These are phyloP conservation scores for Pulveroboletus frians DNA, from an alignment of 768 basidiomycete genomes.

Conservation along the genomic window DNA sequence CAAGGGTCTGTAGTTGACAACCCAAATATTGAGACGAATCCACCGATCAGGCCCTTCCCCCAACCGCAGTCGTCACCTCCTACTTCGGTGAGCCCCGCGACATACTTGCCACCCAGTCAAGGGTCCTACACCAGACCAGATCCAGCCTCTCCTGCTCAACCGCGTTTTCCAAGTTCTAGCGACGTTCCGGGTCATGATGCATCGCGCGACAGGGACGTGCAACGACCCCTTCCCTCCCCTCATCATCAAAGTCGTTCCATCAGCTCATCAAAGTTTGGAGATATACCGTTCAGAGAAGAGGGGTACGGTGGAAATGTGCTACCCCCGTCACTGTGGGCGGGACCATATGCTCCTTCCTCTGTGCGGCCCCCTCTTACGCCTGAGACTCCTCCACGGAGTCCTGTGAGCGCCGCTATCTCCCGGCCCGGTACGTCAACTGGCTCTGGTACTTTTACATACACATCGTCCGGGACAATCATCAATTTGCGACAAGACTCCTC, in stretches of 20 bases:
- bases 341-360: slow-evolving; percentile 20
- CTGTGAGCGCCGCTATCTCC: slow-evolving; percentile 49
- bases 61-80: slow-evolving; percentile 25
- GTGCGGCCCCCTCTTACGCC: slow-evolving; percentile 32
- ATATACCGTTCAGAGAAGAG: slow-evolving; percentile 28
- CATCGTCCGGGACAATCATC: slow-evolving; percentile 27
- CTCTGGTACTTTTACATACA: slow-evolving; percentile 21
- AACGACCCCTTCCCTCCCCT: slow-evolving; percentile 22
- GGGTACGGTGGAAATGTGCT: slow-evolving; percentile 21
- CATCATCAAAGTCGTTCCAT: slow-evolving; percentile 27
- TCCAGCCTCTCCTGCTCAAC: slow-evolving; percentile 44
- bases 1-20: slow-evolving; percentile 19
- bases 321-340: slow-evolving; percentile 26
- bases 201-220: slow-evolving; percentile 27
- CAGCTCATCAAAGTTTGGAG: slow-evolving; percentile 30
- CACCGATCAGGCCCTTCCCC: slow-evolving; percentile 17
- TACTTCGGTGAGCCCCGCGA: slow-evolving; percentile 13
- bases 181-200: slow-evolving; percentile 17
- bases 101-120: slow-evolving; percentile 41
- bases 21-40: slow-evolving; percentile 14
- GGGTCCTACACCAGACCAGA: slow-evolving; percentile 62
- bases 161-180: slow-evolving; percentile 21
- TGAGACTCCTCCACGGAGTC: slow-evolving; percentile 60
- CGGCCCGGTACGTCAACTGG: slow-evolving; percentile 34
- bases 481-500: slow-evolving; percentile 24